These are phyloP conservation scores for Chaetoceros muelleri DNA, from an alignment of 108 stramenopile genomes.

Conservation along the genomic window DNA sequence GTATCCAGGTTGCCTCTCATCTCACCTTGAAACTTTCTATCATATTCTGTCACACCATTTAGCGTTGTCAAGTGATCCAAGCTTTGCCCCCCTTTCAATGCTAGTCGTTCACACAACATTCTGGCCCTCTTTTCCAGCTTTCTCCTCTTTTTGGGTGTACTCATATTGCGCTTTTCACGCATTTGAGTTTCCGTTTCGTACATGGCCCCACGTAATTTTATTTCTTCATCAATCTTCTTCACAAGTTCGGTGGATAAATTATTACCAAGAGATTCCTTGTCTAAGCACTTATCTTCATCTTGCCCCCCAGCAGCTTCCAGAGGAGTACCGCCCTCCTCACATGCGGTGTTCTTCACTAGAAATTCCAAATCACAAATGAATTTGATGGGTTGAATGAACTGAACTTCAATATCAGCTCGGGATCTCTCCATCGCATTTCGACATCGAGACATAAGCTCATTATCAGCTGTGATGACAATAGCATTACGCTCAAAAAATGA, in stretches of 20 bases:
- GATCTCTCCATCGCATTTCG: constrained; percentile 19
- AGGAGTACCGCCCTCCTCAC: background rate
- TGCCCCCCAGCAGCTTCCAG: background rate
- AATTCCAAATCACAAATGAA: constrained; percentile 25
- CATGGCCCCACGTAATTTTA: constrained; percentile 14
- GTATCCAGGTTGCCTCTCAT: no score
- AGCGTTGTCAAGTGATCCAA: constrained; percentile 11
- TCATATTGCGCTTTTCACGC: constrained; percentile 7
- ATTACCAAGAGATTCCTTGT: background rate
- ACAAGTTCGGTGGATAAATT: background rate
- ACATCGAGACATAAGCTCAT: constrained; percentile 30
- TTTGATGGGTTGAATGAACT: constrained; percentile 28
- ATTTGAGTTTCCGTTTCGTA: constrained; percentile 10
- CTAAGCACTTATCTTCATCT: background rate
- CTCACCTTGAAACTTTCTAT: constrained; percentile 13
- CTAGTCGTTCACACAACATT: constrained; percentile 7
- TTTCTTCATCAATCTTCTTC: constrained; percentile 22
- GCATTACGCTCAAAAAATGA: constrained; percentile 13
- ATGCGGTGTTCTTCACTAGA: constrained; percentile 9
- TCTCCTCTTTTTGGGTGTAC: constrained; percentile 15
- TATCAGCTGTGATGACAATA: constrained; percentile 55
- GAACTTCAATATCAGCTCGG: constrained; percentile 16
- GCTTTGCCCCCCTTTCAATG: constrained; percentile 3
- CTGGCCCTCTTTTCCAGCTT: constrained; percentile 15
- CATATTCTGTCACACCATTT: background rate